Percentiles rank a stretch among this genome's conserved stretches.
phyloP scores from a whole-genome alignment of 257 asterid genomes.

The Solanum bulbocastanum region DNA sequence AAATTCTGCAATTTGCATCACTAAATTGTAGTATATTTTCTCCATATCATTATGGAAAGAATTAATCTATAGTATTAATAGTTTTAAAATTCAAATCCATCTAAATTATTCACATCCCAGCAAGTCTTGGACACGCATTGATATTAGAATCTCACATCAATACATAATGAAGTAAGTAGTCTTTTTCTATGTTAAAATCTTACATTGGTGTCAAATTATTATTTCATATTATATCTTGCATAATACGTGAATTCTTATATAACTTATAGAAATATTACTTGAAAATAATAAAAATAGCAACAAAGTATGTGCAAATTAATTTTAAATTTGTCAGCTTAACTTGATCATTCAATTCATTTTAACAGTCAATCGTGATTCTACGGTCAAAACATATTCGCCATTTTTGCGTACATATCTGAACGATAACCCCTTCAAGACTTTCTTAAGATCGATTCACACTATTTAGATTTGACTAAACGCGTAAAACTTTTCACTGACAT shows the following conservation, averaged over 20 bases:
- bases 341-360: neutral
- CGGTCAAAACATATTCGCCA: neutral
- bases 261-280: no score
- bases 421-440: neutral
- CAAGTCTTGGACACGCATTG: neutral
- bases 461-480: no score
- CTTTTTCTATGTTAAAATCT: neutral
- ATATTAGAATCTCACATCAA: no score
- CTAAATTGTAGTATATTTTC: no score
- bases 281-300: neutral
- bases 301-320: neutral
- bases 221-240: no score
- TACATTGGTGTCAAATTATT: neutral
- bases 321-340: neutral
- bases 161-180: neutral
- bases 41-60: neutral
- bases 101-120: neutral
- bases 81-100: no score
- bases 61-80: no score
- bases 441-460: neutral
- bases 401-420: neutral
- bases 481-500: no score
- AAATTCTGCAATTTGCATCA: no score
- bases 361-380: rapidly evolving
- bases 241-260: no score